phyloP scores from a whole-genome alignment of 2,329 filamentous ascomycete genomes.

The Camillea tinctor region DNA sequence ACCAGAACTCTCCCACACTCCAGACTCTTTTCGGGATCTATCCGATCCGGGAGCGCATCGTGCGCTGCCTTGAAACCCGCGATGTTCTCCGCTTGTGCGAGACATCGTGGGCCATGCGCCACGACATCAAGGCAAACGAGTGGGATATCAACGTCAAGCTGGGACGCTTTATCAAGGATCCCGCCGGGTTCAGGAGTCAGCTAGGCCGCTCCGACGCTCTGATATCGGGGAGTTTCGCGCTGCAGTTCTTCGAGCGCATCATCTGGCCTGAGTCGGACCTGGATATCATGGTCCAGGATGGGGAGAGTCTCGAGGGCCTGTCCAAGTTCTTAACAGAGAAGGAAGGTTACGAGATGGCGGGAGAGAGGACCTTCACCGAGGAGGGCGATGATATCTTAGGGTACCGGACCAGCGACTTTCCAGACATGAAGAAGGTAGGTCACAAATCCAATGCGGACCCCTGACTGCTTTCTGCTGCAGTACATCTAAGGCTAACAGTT shows the following conservation, averaged over 20 bases:
- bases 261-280: conserved; percentile 8
- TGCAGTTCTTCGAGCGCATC: conserved; percentile 11
- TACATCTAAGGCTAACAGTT: background rate
- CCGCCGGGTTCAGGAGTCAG: conserved; percentile 3
- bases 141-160: conserved; percentile 11
- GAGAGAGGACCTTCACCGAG: background rate
- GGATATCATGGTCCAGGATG: conserved; percentile 9
- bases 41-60: conserved; percentile 5
- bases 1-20: background rate
- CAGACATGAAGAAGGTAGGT: background rate
- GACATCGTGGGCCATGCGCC: conserved; percentile 4
- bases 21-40: background rate
- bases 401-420: background rate
- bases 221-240: conserved; percentile 11
- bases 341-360: conserved; percentile 8
- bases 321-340: background rate
- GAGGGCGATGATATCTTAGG: background rate
- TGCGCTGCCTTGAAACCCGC: conserved; percentile 2
- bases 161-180: conserved; percentile 6
- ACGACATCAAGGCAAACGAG: conserved; percentile 4
- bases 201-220: conserved; percentile 8
- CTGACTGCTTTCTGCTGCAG: background rate
- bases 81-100: conserved; percentile 6
- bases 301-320: background rate
- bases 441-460: background rate